Percentiles rank a stretch among this genome's conserved stretches.
phyloP scores from a whole-genome alignment of 805 yeast species.

The Saccharomycopsis selenospora region DNA sequence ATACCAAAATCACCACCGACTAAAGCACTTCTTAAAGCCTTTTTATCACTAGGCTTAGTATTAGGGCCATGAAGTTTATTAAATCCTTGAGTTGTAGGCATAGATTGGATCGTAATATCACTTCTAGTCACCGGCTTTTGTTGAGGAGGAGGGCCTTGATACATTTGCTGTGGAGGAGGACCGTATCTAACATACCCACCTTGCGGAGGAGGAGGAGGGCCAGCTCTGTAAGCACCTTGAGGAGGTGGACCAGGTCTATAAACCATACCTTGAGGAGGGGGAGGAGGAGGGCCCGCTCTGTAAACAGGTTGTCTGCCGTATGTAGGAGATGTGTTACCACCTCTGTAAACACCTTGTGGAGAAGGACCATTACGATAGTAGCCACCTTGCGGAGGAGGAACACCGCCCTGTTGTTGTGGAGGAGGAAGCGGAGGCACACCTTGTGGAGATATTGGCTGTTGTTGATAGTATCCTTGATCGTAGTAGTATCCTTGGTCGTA shows the following conservation, averaged over 20 bases:
- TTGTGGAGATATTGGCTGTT: slow-evolving; percentile 21
- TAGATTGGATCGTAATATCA: slow-evolving; percentile 37
- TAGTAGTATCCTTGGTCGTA: slow-evolving; percentile 4
- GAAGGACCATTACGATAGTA: slow-evolving; percentile 14
- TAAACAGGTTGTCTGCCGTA: slow-evolving; percentile 1
- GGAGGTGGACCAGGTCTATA: background rate
- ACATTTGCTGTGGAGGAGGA: slow-evolving; percentile 11
- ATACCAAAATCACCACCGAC: slow-evolving; percentile 66
- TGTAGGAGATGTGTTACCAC: slow-evolving; percentile 3
- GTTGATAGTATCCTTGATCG: slow-evolving; percentile 8
- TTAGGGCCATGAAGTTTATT: slow-evolving; percentile 40
- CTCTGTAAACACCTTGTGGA: slow-evolving; percentile 1
- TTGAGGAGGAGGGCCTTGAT: slow-evolving; percentile 10
- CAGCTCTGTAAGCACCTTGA: background rate
- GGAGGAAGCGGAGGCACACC: slow-evolving; percentile 19
- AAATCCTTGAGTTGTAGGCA: slow-evolving; percentile 41
- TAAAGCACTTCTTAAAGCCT: slow-evolving; percentile 54
- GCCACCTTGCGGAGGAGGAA: slow-evolving; percentile 15
- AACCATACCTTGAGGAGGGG: slow-evolving; percentile 14
- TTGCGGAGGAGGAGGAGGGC: slow-evolving; percentile 6
- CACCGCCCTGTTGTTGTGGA: slow-evolving; percentile 4
- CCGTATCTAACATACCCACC: slow-evolving; percentile 5
- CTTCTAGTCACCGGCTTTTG: slow-evolving; percentile 30
- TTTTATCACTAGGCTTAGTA: slow-evolving; percentile 40
- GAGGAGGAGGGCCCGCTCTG: slow-evolving; percentile 6